Percentiles rank a stretch among this genome's conserved stretches.
Evolutionary conservation across 208 protist genomes (phyloP).

Genomic region (Trypanosoma cruzi): DNA sequence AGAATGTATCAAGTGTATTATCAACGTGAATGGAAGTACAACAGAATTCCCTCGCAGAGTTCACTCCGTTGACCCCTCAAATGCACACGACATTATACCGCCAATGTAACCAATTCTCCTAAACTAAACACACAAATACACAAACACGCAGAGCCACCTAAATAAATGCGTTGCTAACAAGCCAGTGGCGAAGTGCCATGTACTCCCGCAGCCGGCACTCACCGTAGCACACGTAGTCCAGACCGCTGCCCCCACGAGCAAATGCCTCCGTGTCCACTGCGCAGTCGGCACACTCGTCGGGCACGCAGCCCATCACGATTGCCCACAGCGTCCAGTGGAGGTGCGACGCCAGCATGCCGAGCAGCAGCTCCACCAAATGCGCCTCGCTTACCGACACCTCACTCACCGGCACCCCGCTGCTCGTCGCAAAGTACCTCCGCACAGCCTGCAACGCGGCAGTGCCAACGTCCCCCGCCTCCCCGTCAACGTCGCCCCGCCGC

Average conservation of each 20-base stretch:
- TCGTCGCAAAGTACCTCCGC: conserved; percentile 26
- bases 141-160: neutral
- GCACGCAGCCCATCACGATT: conserved; percentile 68
- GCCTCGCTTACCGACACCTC: conserved; percentile 37
- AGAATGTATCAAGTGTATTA: too few relatives aligned
- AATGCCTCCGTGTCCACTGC: conserved; percentile 51
- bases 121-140: too few relatives aligned
- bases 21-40: too few relatives aligned
- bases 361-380: conserved; percentile 67
- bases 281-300: conserved; percentile 35
- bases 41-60: too few relatives aligned
- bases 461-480: conserved; percentile 8
- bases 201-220: conserved; percentile 82
- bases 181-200: conserved; percentile 66
- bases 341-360: conserved; percentile 81
- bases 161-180: conserved; percentile 47
- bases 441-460: conserved; percentile 17
- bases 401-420: conserved; percentile 10
- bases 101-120: neutral
- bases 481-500: conserved; percentile 21
- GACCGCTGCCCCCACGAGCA: conserved; percentile 74
- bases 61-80: neutral
- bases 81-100: neutral
- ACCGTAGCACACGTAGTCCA: conserved; percentile 84
- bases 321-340: conserved; percentile 83